Percentiles rank a stretch among this genome's conserved stretches.
phyloP scores from a whole-genome alignment of 768 basidiomycete genomes.

The Rhodotorula diobovata region DNA sequence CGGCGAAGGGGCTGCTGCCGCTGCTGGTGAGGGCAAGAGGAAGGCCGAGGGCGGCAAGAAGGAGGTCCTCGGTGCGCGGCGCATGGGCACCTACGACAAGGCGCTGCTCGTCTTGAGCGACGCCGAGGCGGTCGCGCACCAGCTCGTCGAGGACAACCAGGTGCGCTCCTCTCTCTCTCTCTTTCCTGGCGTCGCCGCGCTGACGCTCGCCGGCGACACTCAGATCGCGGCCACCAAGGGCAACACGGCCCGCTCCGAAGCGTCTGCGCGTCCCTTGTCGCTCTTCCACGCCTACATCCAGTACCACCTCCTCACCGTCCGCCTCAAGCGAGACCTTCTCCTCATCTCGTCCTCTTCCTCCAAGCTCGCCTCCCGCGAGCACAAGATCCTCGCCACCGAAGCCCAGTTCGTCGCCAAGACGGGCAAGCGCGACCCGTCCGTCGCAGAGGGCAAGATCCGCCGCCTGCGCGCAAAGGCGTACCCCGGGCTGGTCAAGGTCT shows the following conservation, averaged over 20 bases:
- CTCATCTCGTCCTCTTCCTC: slow-evolving; percentile 55
- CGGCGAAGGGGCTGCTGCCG: slow-evolving; percentile 7
- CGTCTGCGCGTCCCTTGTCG: slow-evolving; percentile 56
- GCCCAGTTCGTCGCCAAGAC: slow-evolving; percentile 36
- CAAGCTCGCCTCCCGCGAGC: slow-evolving; percentile 27
- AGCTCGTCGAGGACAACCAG: slow-evolving; percentile 76
- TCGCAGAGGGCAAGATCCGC: slow-evolving; percentile 48
- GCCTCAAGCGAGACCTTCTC: slow-evolving; percentile 82
- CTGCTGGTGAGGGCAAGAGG: slow-evolving; percentile 44
- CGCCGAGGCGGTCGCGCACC: slow-evolving; percentile 76
- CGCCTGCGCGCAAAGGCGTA: slow-evolving; percentile 68
- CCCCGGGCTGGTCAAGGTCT: slow-evolving; percentile 76
- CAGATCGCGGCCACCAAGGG: slow-evolving; percentile 41
- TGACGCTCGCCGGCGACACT: background rate
- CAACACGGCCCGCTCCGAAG: slow-evolving; percentile 41
- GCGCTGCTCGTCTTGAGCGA: slow-evolving; percentile 80
- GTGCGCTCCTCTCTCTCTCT: background rate
- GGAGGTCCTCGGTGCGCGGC: slow-evolving; percentile 53
- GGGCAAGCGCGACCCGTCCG: slow-evolving; percentile 42
- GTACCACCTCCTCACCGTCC: slow-evolving; percentile 77
- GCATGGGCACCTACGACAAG: slow-evolving; percentile 81
- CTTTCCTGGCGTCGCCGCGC: background rate
- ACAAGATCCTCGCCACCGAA: slow-evolving; percentile 29
- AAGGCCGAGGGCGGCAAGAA: slow-evolving; percentile 45
- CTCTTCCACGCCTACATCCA: slow-evolving; percentile 74